These are phyloP conservation scores for Coemansia javaensis DNA, from an alignment of 192 early-diverging fungal species.

Conservation along the genomic window DNA sequence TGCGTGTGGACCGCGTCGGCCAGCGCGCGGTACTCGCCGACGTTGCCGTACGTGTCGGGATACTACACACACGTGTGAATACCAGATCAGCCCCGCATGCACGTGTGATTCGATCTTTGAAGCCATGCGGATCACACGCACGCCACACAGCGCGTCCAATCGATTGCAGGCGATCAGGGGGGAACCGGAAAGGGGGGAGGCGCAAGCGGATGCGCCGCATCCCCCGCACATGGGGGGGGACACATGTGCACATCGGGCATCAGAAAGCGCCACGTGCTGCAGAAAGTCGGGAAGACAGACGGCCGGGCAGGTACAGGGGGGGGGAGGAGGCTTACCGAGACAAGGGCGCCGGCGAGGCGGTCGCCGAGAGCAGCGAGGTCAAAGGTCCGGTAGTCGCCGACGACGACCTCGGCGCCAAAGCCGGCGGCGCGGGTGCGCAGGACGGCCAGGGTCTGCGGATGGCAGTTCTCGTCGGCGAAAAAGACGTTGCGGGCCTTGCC, in stretches of 20 bases:
- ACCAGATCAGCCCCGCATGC: not conserved
- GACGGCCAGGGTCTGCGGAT: slow-evolving; percentile 93
- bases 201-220: no score
- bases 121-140: no score
- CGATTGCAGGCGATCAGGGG: not conserved
- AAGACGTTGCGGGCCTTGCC: slow-evolving; percentile 82
- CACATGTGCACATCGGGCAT: not conserved
- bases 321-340: slow-evolving; percentile 59
- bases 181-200: no score
- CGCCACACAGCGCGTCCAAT: no score
- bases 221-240: not conserved
- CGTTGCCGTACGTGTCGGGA: slow-evolving; percentile 82
- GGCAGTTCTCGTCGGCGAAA: slow-evolving; percentile 89
- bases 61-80: slow-evolving; percentile 63
- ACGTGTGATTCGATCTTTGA: no score
- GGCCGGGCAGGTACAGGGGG: not conserved
- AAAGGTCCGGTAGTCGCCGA: slow-evolving; percentile 74
- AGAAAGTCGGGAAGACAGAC: no score
- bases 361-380: slow-evolving; percentile 72
- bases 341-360: slow-evolving; percentile 81
- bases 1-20: slow-evolving; percentile 70
- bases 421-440: slow-evolving; percentile 91
- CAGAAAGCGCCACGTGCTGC: not conserved
- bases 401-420: slow-evolving; percentile 86
- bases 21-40: slow-evolving; percentile 78